Evolutionary conservation across 495 filamentous ascomycete species (phyloP).

Genomic region (Trichoderma erinaceum): DNA sequence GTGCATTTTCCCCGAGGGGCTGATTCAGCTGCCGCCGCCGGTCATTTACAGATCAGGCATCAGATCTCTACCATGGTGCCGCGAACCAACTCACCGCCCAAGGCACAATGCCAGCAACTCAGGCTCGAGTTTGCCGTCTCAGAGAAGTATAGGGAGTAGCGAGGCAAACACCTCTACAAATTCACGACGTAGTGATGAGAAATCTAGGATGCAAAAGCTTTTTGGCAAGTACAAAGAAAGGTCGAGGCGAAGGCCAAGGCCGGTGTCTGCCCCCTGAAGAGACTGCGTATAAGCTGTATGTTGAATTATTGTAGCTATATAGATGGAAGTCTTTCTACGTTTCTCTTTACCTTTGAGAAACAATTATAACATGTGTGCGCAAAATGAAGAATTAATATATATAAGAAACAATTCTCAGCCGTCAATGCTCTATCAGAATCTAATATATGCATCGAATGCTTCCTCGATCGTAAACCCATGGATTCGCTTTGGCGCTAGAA

Average conservation of each 20-base stretch:
- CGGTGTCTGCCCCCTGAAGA: background rate
- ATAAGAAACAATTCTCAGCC: too few relatives aligned
- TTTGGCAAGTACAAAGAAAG: background rate
- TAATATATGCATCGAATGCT: background rate
- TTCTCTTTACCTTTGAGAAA: background rate
- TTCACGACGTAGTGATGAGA: background rate
- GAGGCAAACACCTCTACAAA: background rate
- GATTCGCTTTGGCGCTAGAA: background rate
- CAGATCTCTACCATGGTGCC: background rate
- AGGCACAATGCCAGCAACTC: background rate
- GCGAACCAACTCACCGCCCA: background rate
- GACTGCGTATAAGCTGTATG: background rate
- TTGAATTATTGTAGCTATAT: background rate
- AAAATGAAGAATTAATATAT: too few relatives aligned
- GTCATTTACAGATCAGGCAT: background rate
- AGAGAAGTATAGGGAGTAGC: background rate
- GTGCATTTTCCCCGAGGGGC: background rate
- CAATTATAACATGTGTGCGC: background rate
- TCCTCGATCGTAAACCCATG: background rate
- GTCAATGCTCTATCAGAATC: background rate
- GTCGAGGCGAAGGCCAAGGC: background rate
- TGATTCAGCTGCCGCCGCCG: conserved; percentile 4
- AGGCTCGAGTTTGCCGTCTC: background rate
- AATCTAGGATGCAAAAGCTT: background rate
- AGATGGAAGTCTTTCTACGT: background rate